A percentile compares a stretch with the other conserved stretches of the same genome.
These are phyloP conservation scores for Tulasnella sp. DNA, from an alignment of 768 basidiomycete species.

Conservation along the genomic window DNA sequence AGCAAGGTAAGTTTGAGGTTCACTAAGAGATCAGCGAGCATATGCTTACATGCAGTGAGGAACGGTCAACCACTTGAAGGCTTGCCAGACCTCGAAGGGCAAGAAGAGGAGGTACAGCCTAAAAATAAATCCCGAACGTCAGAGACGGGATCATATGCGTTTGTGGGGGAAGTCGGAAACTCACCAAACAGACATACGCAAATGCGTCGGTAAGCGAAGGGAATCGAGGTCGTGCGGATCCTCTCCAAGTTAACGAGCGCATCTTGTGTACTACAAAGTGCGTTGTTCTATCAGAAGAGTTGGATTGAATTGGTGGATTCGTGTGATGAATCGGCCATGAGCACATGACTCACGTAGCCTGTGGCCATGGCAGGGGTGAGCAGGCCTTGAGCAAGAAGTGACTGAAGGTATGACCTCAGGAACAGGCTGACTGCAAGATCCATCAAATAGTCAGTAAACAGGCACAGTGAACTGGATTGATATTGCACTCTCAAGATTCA, in stretches of 20 bases:
- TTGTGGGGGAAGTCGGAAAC: conserved; percentile 9
- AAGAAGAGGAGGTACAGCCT: conserved; percentile 29
- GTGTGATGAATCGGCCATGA: too few species aligned
- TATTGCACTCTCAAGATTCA: too few species aligned
- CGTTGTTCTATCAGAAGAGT: conserved; percentile 20
- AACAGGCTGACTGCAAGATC: conserved; percentile 49
- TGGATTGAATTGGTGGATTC: too few species aligned
- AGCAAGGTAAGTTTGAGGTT: neutral
- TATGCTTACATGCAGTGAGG: conserved; percentile 10
- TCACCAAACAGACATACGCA: conserved; percentile 51
- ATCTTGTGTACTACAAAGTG: conserved; percentile 42
- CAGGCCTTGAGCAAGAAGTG: conserved; percentile 36
- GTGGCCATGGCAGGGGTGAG: conserved; percentile 45
- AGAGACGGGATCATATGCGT: too few species aligned
- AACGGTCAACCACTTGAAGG: conserved; percentile 42
- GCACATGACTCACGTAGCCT: conserved; percentile 35
- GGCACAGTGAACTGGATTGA: neutral
- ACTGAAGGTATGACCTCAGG: conserved; percentile 43
- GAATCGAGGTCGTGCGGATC: conserved; percentile 53
- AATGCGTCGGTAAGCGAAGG: conserved; percentile 58
- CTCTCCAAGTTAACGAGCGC: conserved; percentile 49
- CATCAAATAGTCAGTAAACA: conserved; percentile 26
- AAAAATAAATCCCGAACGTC: neutral
- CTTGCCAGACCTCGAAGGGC: conserved; percentile 39
- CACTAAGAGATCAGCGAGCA: neutral